Percentiles rank a stretch among this genome's conserved stretches.
phyloP scores from a whole-genome alignment of 805 yeast species.

The Ogataea dorogensis region DNA sequence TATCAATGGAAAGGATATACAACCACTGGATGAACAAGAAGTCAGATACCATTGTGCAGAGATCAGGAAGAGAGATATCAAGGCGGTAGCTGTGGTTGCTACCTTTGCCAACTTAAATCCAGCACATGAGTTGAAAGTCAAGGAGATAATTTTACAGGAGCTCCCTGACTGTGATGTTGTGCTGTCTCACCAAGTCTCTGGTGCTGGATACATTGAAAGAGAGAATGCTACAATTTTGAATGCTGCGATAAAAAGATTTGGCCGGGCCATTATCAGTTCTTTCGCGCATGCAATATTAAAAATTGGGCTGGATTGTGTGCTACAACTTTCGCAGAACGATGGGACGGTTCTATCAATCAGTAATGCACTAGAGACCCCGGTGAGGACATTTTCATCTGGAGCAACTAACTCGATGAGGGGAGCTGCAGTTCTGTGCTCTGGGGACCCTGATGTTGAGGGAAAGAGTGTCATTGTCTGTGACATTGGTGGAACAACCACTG shows the following conservation, averaged over 20 bases:
- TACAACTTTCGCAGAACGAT: slow-evolving; percentile 5
- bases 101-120: slow-evolving; percentile 5
- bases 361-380: slow-evolving; percentile 5
- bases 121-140: slow-evolving; percentile 2
- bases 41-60: slow-evolving; percentile 2
- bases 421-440: slow-evolving; percentile 8
- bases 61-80: slow-evolving; percentile 1
- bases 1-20: slow-evolving; percentile 2
- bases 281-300: slow-evolving; percentile 1
- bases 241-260: slow-evolving; percentile 7
- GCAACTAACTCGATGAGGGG: slow-evolving; percentile 9
- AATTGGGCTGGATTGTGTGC: slow-evolving; percentile 2
- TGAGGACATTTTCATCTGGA: slow-evolving; percentile 7
- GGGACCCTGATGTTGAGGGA: slow-evolving; percentile 2
- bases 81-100: slow-evolving; percentile 3
- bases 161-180: slow-evolving; percentile 6
- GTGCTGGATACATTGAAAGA: slow-evolving; percentile 4
- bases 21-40: slow-evolving; percentile 2
- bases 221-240: slow-evolving; percentile 7
- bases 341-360: slow-evolving; percentile 4
- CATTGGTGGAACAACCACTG: slow-evolving; percentile 9
- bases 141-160: slow-evolving; percentile 1
- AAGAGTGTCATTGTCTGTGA: slow-evolving; percentile 6
- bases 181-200: slow-evolving; percentile 4
- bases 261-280: slow-evolving; percentile 1